Base-by-base conservation (phyloP, 345 rosid species). In the Brassica carinata region DNA sequence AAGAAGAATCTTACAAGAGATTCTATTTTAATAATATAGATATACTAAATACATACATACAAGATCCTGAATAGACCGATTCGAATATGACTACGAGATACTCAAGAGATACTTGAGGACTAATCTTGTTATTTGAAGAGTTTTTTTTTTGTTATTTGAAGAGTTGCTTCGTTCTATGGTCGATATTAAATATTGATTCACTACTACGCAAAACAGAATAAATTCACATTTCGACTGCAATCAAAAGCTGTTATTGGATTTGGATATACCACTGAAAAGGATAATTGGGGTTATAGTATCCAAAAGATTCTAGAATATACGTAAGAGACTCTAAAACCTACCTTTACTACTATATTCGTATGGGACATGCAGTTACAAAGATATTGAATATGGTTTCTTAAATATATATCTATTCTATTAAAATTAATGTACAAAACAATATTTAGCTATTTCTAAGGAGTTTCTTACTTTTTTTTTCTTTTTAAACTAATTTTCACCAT, bases 351-450 rank as follows among this genome's bases (percentile, higher is more conserved):
- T 18, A 31, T 59, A 61, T 69, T 62, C 55, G 27, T 26, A 31
- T 23, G 69, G 8, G 48, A 43, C 51, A 43, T 48, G 51, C 26
- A 18, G 29, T 18, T 48, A 33, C 66, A 64, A 14, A 51, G 58
- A 71, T 78, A 71, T 64, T 15, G 67, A 71, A 78, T 63, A 19
- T 70, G 43, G 18, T 31, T 4, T 33, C 64, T 43, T 4, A 59
- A 18, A 26, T 36, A 17, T 29, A 29, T 23, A 23, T 23, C 26
- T 29, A 3, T 29, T 29, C 31, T 29, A 29, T 29, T 29, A 29
- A 29, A 29, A 29, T 0, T 3, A 4, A 29, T 3, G 4, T 29
- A 29, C 31, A 29, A 29, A 29, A 29, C 5, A 29, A 29, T 29
- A 29, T 29, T 29, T 29, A 3, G 0, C 4, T 29, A 29, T 29